phyloP scores from a whole-genome alignment of 2,329 filamentous ascomycete genomes.

The Penicillium palitans region DNA sequence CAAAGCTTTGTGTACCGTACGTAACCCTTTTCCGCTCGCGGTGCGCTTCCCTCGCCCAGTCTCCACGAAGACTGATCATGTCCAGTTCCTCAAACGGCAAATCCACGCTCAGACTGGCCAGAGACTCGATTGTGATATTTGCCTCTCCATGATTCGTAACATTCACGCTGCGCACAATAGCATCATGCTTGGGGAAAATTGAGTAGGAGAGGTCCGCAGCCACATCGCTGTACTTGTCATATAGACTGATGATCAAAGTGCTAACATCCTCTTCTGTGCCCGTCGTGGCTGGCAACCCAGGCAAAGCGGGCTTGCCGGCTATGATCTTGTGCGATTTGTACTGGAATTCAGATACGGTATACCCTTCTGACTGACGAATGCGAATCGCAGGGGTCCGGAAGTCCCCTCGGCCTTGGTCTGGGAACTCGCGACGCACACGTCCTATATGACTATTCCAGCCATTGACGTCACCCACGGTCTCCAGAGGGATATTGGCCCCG shows the following conservation, averaged over 20 bases:
- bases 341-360: slow-evolving; percentile 59
- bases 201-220: slow-evolving; percentile 63
- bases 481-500: slow-evolving; percentile 53
- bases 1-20: slow-evolving; percentile 58
- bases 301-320: slow-evolving; percentile 57
- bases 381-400: slow-evolving; percentile 62
- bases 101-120: slow-evolving; percentile 63
- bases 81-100: slow-evolving; percentile 61
- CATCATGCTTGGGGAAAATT: slow-evolving; percentile 62
- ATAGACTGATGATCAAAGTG: slow-evolving; percentile 59
- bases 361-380: slow-evolving; percentile 59
- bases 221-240: slow-evolving; percentile 60
- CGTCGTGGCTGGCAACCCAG: slow-evolving; percentile 61
- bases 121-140: slow-evolving; percentile 56
- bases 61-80: slow-evolving; percentile 62
- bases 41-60: slow-evolving; percentile 62
- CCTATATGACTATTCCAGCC: slow-evolving; percentile 58
- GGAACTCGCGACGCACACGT: slow-evolving; percentile 61
- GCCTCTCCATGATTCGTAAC: slow-evolving; percentile 60
- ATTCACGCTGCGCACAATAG: slow-evolving; percentile 61
- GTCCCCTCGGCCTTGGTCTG: slow-evolving; percentile 64
- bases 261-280: slow-evolving; percentile 57
- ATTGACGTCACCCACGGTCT: slow-evolving; percentile 35
- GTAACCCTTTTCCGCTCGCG: slow-evolving; percentile 57
- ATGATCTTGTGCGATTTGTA: slow-evolving; percentile 60